Evolutionary conservation across 2,329 filamentous ascomycete genomes (phyloP).

Genomic region (Pseudogymnoascus sp.): DNA sequence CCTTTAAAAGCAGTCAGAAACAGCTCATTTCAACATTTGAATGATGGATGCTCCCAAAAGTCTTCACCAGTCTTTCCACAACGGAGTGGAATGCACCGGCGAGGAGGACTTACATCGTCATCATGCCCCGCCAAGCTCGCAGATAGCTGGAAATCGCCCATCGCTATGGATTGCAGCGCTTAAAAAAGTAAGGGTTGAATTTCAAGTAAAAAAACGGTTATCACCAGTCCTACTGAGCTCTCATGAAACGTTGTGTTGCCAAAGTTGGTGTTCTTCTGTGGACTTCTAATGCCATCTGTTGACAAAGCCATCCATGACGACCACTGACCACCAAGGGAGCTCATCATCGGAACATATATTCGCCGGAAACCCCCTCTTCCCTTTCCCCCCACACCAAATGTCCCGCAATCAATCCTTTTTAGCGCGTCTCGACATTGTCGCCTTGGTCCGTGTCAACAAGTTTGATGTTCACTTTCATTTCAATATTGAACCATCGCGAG

Average conservation of each 20-base stretch:
- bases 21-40: neutral
- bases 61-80: neutral
- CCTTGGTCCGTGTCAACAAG: slow-evolving; percentile 1
- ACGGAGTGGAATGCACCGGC: neutral
- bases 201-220: neutral
- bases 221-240: neutral
- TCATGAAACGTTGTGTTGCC: neutral
- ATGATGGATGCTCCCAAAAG: neutral
- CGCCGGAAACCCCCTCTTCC: neutral
- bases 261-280: neutral
- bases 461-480: slow-evolving; percentile 6
- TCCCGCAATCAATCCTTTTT: slow-evolving; percentile 6
- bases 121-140: slow-evolving; percentile 83
- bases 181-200: neutral
- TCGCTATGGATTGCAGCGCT: slow-evolving; percentile 28
- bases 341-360: neutral
- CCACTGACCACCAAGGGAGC: neutral
- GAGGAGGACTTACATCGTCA: slow-evolving; percentile 64
- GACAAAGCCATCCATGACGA: slow-evolving; percentile 2
- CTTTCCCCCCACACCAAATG: neutral
- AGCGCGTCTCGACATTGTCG: slow-evolving; percentile 6
- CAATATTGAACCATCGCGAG: neutral
- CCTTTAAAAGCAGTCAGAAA: slow-evolving; percentile 42
- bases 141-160: slow-evolving; percentile 87
- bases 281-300: slow-evolving; percentile 6